Evolutionary conservation across 2,329 filamentous ascomycete species (phyloP).

Genomic region (Trichophyton rubrum): DNA sequence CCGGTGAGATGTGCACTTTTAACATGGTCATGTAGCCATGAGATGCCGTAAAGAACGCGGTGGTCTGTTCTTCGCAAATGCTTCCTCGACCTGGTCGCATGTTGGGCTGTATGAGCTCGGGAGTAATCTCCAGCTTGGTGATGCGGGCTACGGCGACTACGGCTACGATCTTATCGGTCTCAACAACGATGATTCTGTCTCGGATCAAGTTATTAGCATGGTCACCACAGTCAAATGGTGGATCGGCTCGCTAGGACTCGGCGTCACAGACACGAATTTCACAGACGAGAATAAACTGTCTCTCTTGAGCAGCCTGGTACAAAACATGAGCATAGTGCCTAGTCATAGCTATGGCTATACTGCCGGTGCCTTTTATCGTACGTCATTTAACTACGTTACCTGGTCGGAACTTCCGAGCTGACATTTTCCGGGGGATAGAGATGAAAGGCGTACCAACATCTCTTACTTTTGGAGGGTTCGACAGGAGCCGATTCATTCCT

Average conservation of each 20-base stretch:
- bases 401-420: neutral
- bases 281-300: constrained; percentile 15
- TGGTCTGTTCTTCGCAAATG: constrained; percentile 22
- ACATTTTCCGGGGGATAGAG: constrained; percentile 10
- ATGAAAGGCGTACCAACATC: constrained; percentile 22
- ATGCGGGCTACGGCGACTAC: constrained; percentile 22
- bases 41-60: constrained; percentile 19
- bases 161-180: constrained; percentile 25
- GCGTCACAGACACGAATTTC: constrained; percentile 19
- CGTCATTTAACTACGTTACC: constrained; percentile 2
- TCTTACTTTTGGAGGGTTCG: constrained; percentile 23
- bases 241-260: constrained; percentile 24
- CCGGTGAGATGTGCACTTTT: neutral
- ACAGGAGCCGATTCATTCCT: constrained; percentile 20
- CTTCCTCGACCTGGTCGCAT: constrained; percentile 23
- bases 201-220: constrained; percentile 23
- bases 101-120: constrained; percentile 20
- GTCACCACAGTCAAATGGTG: constrained; percentile 23
- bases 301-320: constrained; percentile 18
- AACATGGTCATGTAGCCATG: constrained; percentile 4
- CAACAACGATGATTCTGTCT: constrained; percentile 16
- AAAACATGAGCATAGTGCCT: constrained; percentile 18
- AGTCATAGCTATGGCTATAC: constrained; percentile 25
- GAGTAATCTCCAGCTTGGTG: constrained; percentile 13
- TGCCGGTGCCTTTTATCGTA: constrained; percentile 22